Base-by-base conservation (phyloP, 495 filamentous ascomycete species). In the Baudoinia panamericana region DNA sequence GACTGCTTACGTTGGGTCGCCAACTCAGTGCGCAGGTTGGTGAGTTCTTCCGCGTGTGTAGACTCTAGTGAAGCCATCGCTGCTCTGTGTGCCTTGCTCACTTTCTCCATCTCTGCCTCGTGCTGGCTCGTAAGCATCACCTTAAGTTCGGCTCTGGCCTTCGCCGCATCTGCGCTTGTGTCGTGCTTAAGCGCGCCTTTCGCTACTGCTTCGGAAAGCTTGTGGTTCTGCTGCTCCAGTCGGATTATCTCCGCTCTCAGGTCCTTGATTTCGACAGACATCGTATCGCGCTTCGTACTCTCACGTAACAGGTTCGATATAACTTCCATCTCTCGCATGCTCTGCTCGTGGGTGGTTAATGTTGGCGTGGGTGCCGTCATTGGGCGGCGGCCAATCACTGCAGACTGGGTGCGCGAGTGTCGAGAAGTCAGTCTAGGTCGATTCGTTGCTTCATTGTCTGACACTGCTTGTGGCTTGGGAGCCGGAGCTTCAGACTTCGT, bases 401-500 rank as follows among this genome's bases (percentile, higher is more conserved):
- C 48, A 13, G 48, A 51, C 23, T 51, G 48, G 9, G 48, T 39
- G 4, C 48, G 36, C 1, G 39, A 37, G 23, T 51, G 48, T 3
- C 43, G 13, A 12, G 29, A 10, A 5, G 30, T 10, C 12, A n/a
- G 17, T 18, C 18, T 24, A 6, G 46, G 28, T 43, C 34, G 32
- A 2, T 30, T 20, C 23, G 7, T 21, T 21, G 30, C 28, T 34
- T 50, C 47, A 12, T 38, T 45, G 30, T 50, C 47, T 4, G 47
- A 50, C 7, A 36, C 10, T 12, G 46, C 46, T 31, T 39, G 41
- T 18, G 46, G 46, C 21, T 44, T 43, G 20, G 45, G 15, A 2
- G 27, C 27, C 2, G 46, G 40, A 4, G 41, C 40, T 15, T 39
- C 30, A 2, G 30, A 37, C 4, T 34, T 40, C 17, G 25, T 41